phyloP scores from a whole-genome alignment of 495 filamentous ascomycete species.

The Emericellopsis terricola region DNA sequence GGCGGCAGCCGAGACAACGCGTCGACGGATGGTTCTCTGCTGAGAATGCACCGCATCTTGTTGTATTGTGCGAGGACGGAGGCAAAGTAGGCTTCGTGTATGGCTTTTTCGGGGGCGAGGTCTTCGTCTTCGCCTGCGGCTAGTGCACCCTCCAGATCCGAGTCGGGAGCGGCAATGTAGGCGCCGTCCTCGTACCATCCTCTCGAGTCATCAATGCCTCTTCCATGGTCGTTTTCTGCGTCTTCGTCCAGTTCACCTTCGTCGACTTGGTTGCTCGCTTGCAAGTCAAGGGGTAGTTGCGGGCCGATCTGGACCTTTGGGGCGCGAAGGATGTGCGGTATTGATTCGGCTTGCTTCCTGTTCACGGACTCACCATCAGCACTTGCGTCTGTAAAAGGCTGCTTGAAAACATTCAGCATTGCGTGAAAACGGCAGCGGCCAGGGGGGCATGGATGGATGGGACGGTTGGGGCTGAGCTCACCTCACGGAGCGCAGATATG shows the following conservation, averaged over 20 bases:
- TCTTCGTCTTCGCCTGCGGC: constrained; percentile 17
- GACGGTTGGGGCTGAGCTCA: no score
- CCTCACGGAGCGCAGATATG: constrained; percentile 69
- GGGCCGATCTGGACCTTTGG: constrained; percentile 25
- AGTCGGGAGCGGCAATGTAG: constrained; percentile 1
- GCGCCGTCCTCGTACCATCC: constrained; percentile 4
- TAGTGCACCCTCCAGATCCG: constrained; percentile 6
- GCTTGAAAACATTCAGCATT: constrained; percentile 7
- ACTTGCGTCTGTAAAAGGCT: constrained; percentile 4
- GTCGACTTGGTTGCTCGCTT: constrained; percentile 9
- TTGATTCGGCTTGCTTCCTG: constrained; percentile 53
- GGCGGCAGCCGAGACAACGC: constrained; percentile 32
- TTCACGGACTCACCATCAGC: constrained; percentile 22
- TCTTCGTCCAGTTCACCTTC: constrained; percentile 5
- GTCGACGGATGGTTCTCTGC: constrained; percentile 29
- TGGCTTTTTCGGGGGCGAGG: constrained; percentile 9
- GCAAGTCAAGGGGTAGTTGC: constrained; percentile 19
- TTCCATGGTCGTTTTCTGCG: constrained; percentile 1
- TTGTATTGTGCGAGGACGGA: constrained; percentile 41
- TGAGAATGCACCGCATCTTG: constrained; percentile 37
- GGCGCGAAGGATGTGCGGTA: constrained; percentile 49
- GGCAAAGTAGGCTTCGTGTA: constrained; percentile 40
- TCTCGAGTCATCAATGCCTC: not conserved
- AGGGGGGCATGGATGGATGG: constrained; percentile 5
- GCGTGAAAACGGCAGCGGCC: constrained; percentile 4